phyloP scores from a whole-genome alignment of 2,329 filamentous ascomycete genomes.

The Botrytis paeoniae region DNA sequence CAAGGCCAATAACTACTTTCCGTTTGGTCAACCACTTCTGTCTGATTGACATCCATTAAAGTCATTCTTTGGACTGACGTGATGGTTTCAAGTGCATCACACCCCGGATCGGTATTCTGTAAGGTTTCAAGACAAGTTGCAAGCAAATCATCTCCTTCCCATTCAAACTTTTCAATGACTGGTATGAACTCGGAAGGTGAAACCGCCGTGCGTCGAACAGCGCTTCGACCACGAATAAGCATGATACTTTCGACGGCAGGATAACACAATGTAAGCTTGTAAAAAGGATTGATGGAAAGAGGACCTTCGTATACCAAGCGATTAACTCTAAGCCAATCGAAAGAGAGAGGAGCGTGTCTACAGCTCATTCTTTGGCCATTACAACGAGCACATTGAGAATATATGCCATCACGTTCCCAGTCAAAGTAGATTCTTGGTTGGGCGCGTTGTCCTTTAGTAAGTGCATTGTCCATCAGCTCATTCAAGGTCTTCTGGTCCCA shows the following conservation, averaged over 20 bases:
- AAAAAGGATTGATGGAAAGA: not conserved
- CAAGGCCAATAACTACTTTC: not conserved
- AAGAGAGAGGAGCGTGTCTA: not conserved
- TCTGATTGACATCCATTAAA: not conserved
- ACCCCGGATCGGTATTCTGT: not conserved
- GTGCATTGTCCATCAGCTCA: not conserved
- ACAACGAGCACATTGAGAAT: not conserved
- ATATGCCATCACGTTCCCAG: conserved; percentile 4
- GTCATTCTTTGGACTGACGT: not conserved
- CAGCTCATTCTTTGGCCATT: not conserved
- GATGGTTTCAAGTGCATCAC: not conserved
- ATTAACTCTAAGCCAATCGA: not conserved
- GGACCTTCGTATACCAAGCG: not conserved
- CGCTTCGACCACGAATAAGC: not conserved
- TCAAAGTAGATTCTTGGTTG: not conserved
- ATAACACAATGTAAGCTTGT: not conserved
- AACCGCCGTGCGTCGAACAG: not conserved
- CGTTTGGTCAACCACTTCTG: not conserved
- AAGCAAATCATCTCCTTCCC: not conserved
- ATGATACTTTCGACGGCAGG: not conserved
- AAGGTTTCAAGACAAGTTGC: not conserved
- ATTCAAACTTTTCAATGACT: not conserved
- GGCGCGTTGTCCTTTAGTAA: not conserved
- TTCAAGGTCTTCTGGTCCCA: not conserved
- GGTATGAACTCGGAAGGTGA: not conserved